Evolutionary conservation across 2,329 filamentous ascomycete genomes (phyloP).

Genomic region (Fusarium cyanostomum): DNA sequence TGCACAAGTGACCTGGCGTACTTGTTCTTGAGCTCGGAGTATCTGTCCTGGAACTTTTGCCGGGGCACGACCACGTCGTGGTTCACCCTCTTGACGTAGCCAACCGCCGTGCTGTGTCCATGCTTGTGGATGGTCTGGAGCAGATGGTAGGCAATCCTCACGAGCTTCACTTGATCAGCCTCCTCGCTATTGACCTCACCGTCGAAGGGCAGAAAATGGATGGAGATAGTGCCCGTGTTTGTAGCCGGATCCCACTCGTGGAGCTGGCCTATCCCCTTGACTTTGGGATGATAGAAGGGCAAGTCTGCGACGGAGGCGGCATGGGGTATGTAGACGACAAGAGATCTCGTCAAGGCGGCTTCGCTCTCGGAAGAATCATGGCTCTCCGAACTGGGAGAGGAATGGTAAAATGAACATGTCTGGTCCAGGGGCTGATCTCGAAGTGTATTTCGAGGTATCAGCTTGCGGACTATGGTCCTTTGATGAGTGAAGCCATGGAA

Average conservation of each 20-base stretch:
- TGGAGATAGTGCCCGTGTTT: conserved; percentile 61
- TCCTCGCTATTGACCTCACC: conserved; percentile 32
- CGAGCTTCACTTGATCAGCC: conserved; percentile 58
- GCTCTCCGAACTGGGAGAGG: conserved; percentile 23
- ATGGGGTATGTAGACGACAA: conserved; percentile 83
- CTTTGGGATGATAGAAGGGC: conserved; percentile 88
- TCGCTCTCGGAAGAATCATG: conserved; percentile 26
- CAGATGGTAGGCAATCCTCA: conserved; percentile 74
- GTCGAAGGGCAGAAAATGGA: conserved; percentile 67
- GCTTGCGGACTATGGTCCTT: conserved; percentile 75
- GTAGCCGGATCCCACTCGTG: conserved; percentile 68
- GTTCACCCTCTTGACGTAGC: conserved; percentile 83
- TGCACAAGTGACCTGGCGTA: conserved; percentile 77
- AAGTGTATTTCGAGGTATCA: conserved; percentile 84
- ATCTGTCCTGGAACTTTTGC: conserved; percentile 81
- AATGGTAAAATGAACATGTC: conserved; percentile 78
- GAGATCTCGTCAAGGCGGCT: conserved; percentile 44
- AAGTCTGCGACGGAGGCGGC: conserved; percentile 67
- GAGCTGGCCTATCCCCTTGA: conserved; percentile 78
- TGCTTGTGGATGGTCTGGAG: conserved; percentile 78
- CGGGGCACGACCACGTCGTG: conserved; percentile 86
- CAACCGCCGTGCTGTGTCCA: conserved; percentile 68
- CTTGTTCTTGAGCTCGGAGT: conserved; percentile 78
- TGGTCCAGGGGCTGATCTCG: conserved; percentile 81
- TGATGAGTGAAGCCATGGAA: conserved; percentile 52